phyloP scores from a whole-genome alignment of 2,329 filamentous ascomycete species.

The Paecilomyces dactylethromorphus region DNA sequence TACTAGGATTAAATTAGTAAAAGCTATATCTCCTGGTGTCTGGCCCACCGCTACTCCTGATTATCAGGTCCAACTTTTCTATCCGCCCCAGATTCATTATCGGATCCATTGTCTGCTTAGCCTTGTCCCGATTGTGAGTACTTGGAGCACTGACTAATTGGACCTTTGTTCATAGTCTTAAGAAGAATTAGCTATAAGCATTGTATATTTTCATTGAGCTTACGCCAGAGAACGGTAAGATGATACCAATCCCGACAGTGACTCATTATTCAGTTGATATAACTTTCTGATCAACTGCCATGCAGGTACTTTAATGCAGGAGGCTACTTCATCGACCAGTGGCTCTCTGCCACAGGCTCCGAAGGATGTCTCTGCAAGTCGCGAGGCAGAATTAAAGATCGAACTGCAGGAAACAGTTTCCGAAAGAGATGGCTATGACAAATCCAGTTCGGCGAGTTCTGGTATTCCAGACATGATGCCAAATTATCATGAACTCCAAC shows the following conservation, averaged over 20 bases:
- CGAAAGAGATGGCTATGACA: neutral
- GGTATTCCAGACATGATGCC: neutral
- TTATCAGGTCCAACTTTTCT: neutral
- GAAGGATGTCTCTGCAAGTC: neutral
- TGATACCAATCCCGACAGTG: neutral
- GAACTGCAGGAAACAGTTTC: neutral
- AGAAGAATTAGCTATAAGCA: neutral
- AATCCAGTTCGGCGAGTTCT: neutral
- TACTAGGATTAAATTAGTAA: neutral
- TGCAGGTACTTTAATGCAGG: neutral
- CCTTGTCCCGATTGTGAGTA: neutral
- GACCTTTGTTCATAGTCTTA: neutral
- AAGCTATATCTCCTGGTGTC: neutral
- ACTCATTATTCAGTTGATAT: neutral
- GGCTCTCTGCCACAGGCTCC: neutral
- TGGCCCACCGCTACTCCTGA: neutral
- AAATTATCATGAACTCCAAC: constrained; percentile 1
- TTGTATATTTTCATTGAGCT: neutral
- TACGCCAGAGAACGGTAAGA: neutral
- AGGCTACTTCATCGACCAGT: neutral
- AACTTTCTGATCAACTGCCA: neutral
- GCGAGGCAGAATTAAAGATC: neutral
- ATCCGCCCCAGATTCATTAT: neutral
- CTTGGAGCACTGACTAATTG: neutral
- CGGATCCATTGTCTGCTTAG: neutral